Percentiles rank a stretch among this genome's conserved stretches.
Evolutionary conservation across 371 early-diverging fungal genomes (phyloP).

Genomic region (Syncephalis plumigaleata): DNA sequence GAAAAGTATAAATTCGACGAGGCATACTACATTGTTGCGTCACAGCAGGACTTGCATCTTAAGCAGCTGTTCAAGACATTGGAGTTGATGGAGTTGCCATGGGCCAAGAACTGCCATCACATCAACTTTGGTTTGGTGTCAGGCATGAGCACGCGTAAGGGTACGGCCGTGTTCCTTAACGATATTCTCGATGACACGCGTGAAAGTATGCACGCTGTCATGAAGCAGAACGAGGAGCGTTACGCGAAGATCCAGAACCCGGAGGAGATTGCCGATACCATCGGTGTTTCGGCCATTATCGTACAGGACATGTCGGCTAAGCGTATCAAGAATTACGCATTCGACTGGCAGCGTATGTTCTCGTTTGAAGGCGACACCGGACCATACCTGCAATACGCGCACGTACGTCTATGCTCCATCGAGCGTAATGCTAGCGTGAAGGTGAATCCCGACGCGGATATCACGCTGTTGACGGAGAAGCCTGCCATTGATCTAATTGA

Average conservation of each 20-base stretch:
- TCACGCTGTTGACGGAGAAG: slow-evolving; percentile 50
- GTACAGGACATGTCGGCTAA: slow-evolving; percentile 94
- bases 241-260: slow-evolving; percentile 76
- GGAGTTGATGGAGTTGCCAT: slow-evolving; percentile 63
- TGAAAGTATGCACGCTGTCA: slow-evolving; percentile 85
- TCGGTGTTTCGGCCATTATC: slow-evolving; percentile 83
- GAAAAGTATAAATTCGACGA: slow-evolving; percentile 83
- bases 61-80: slow-evolving; percentile 93
- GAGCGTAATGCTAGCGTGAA: slow-evolving; percentile 52
- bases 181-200: slow-evolving; percentile 89
- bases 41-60: slow-evolving; percentile 92
- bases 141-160: slow-evolving; percentile 97
- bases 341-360: slow-evolving; percentile 92
- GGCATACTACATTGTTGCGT: slow-evolving; percentile 92
- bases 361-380: slow-evolving; percentile 98
- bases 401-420: slow-evolving; percentile 89
- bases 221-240: slow-evolving; percentile 78
- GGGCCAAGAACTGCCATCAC: slow-evolving; percentile 72
- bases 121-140: slow-evolving; percentile 96
- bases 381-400: slow-evolving; percentile 97
- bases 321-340: slow-evolving; percentile 95
- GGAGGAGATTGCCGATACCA: slow-evolving; percentile 56
- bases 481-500: slow-evolving; percentile 56
- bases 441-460: slow-evolving; percentile 39
- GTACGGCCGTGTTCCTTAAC: slow-evolving; percentile 95